Percentiles rank a stretch among this genome's conserved stretches.
Conservation (phyloP, 805 yeast genomes). For the Spathaspora arborariae region DNA sequence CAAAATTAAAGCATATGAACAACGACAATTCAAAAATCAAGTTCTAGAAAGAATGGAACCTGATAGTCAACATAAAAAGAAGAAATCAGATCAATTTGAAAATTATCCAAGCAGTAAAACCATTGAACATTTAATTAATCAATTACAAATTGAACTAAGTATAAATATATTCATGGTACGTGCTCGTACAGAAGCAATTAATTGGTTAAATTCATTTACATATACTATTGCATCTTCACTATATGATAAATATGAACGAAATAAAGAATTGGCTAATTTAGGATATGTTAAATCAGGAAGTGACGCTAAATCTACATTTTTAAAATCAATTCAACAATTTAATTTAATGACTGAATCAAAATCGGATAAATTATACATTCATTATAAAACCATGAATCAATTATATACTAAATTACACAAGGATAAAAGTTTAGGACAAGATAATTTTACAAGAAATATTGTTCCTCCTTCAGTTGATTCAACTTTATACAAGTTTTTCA, state of each 20-base stretch:
- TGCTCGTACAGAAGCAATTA: conserved; percentile 42
- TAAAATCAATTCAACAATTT: conserved; percentile 52
- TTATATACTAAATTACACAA: conserved; percentile 23
- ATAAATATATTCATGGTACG: conserved; percentile 50
- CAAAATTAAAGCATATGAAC: conserved; percentile 42
- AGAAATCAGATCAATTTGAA: conserved; percentile 5
- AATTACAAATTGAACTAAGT: conserved; percentile 44
- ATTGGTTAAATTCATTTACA: conserved; percentile 55
- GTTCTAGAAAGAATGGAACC: conserved; percentile 21
- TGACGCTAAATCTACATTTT: conserved; percentile 42
- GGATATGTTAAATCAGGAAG: conserved; percentile 54
- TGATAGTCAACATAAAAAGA: conserved; percentile 2
- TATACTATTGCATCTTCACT: conserved; percentile 50
- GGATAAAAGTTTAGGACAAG: conserved; percentile 35
- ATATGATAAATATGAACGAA: conserved; percentile 54
- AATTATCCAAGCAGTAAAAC: conserved; percentile 19
- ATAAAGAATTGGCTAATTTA: conserved; percentile 51
- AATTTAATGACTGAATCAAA: conserved; percentile 53
- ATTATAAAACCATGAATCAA: conserved; percentile 37
- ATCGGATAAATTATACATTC: conserved; percentile 41
- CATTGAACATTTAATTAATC: conserved; percentile 38
- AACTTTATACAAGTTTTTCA: conserved; percentile 45
- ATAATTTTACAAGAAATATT: conserved; percentile 40
- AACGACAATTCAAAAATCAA: conserved; percentile 38
- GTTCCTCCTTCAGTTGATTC: conserved; percentile 49